phyloP scores from a whole-genome alignment of 306 rosid genomes.

The Cicer arietinum region DNA sequence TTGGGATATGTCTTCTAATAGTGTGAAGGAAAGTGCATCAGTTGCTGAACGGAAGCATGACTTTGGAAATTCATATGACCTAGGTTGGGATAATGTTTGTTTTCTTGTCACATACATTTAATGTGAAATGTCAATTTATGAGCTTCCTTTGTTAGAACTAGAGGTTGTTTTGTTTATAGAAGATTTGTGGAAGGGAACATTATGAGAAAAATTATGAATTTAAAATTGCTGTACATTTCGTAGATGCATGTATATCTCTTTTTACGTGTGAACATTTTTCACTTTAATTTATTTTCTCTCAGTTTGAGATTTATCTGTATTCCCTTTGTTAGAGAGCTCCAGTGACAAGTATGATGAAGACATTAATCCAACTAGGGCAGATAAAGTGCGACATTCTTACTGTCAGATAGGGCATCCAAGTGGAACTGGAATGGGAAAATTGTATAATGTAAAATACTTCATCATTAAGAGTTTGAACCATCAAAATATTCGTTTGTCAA shows the following conservation, averaged over 20 bases:
- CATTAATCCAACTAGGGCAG: conserved; percentile 49
- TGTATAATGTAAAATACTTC: conserved; percentile 58
- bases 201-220: not conserved
- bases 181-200: not conserved
- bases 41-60: conserved; percentile 72
- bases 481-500: conserved; percentile 65
- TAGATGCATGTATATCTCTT: conserved; percentile 11
- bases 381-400: conserved; percentile 50
- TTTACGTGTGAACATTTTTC: not conserved
- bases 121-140: conserved; percentile 30
- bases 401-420: conserved; percentile 49
- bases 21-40: conserved; percentile 71
- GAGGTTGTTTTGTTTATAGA: not conserved
- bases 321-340: conserved; percentile 63
- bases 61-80: conserved; percentile 64
- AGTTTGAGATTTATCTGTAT: conserved; percentile 22
- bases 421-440: conserved; percentile 51
- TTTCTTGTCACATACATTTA: conserved; percentile 10
- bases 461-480: conserved; percentile 78
- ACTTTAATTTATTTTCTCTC: conserved; percentile 14
- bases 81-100: conserved; percentile 50
- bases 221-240: conserved; percentile 15
- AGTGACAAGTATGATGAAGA: conserved; percentile 58
- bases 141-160: not conserved
- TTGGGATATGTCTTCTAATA: conserved; percentile 68